These are phyloP conservation scores for Lanmaoa pseudosensibilis DNA, from an alignment of 768 basidiomycete species.

Conservation along the genomic window DNA sequence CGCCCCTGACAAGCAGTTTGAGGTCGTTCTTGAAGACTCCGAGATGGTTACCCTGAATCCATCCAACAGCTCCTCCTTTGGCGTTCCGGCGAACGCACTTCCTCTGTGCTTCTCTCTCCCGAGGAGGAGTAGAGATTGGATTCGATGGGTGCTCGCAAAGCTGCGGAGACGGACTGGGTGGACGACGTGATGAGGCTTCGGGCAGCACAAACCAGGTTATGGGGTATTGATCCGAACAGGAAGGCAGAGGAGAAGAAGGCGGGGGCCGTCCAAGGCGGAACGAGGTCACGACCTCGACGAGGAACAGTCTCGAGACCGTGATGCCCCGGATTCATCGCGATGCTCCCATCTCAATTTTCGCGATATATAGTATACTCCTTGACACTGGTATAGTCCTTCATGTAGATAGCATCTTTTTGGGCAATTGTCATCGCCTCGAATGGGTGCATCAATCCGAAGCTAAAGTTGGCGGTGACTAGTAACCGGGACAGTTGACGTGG, in stretches of 20 bases:
- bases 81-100: slow-evolving; percentile 59
- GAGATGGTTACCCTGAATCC: slow-evolving; percentile 49
- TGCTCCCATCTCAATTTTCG: slow-evolving; percentile 8
- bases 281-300: slow-evolving; percentile 31
- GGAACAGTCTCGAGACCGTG: slow-evolving; percentile 21
- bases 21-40: background rate
- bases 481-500: no score
- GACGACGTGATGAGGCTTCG: slow-evolving; percentile 52
- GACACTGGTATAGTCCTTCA: background rate
- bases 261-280: slow-evolving; percentile 22
- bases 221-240: slow-evolving; percentile 33
- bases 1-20: slow-evolving; percentile 4
- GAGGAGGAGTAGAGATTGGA: slow-evolving; percentile 60
- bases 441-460: background rate
- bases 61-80: slow-evolving; percentile 74
- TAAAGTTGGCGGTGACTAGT: no score
- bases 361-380: background rate
- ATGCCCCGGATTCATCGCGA: background rate
- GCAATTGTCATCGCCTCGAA: background rate
- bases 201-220: slow-evolving; percentile 39
- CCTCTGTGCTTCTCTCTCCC: slow-evolving; percentile 45
- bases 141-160: slow-evolving; percentile 45
- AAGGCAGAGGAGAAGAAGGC: slow-evolving; percentile 26
- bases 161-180: slow-evolving; percentile 67
- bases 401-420: slow-evolving; percentile 6